These are phyloP conservation scores for Cryptococcus sp. DNA, from an alignment of 1,284 basidiomycete genomes.

Conservation along the genomic window DNA sequence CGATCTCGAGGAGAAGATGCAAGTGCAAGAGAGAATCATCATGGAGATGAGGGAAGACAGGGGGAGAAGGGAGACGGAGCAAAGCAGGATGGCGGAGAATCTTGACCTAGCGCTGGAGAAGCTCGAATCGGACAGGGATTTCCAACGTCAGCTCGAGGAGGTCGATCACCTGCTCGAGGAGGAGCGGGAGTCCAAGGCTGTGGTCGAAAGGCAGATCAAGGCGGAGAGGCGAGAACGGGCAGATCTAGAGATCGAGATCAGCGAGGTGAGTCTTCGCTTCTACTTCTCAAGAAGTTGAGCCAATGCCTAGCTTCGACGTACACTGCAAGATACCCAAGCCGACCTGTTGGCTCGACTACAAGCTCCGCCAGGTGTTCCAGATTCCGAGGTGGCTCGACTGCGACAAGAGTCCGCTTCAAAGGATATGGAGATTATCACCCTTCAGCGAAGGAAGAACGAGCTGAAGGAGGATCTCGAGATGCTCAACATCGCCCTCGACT, in stretches of 20 bases:
- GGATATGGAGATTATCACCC: constrained; percentile 70
- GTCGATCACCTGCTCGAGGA: neutral
- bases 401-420: constrained; percentile 71
- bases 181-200: constrained; percentile 5
- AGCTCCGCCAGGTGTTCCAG: constrained; percentile 43
- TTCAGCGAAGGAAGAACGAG: constrained; percentile 61
- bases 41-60: constrained; percentile 12
- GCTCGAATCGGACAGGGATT: constrained; percentile 1
- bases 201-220: constrained; percentile 18
- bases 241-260: constrained; percentile 53
- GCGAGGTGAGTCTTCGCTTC: constrained; percentile 37
- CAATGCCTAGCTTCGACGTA: constrained; percentile 1
- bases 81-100: neutral
- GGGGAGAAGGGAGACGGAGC: constrained; percentile 21
- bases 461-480: constrained; percentile 71
- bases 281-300: neutral
- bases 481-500: constrained; percentile 76
- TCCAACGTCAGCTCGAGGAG: neutral
- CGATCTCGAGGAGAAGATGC: constrained; percentile 1
- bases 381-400: constrained; percentile 60
- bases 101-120: constrained; percentile 9
- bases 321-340: constrained; percentile 4
- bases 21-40: constrained; percentile 1
- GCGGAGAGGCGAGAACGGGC: constrained; percentile 53
- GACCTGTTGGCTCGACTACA: neutral